A percentile compares a stretch with the other conserved stretches of the same genome.
Evolutionary conservation across 2,329 filamentous ascomycete genomes (phyloP).

Genomic region (Aspergillus sp.): DNA sequence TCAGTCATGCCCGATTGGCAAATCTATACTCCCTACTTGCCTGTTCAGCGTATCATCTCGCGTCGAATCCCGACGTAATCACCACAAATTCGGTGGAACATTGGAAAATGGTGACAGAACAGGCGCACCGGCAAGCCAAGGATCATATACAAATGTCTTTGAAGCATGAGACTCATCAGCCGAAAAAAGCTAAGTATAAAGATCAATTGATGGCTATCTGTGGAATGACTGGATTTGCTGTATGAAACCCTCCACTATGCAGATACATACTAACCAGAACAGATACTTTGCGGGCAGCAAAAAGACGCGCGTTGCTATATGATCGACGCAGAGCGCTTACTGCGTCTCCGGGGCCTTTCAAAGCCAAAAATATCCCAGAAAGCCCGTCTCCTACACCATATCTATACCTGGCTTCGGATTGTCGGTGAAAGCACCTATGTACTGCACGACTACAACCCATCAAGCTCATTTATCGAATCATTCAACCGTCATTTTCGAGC

Average conservation of each 20-base stretch:
- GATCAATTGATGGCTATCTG: slow-evolving; percentile 33
- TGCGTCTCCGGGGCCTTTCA: slow-evolving; percentile 29
- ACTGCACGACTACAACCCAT: slow-evolving; percentile 22
- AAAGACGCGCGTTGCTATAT: slow-evolving; percentile 30
- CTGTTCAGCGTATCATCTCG: slow-evolving; percentile 22
- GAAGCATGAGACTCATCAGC: slow-evolving; percentile 20
- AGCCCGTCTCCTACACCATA: slow-evolving; percentile 33
- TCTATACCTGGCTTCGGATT: slow-evolving; percentile 30
- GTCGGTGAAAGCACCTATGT: slow-evolving; percentile 31
- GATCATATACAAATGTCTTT: slow-evolving; percentile 26
- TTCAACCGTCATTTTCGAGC: slow-evolving; percentile 7
- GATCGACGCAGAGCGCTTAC: slow-evolving; percentile 32
- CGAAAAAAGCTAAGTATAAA: slow-evolving; percentile 33
- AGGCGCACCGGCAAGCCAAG: slow-evolving; percentile 23
- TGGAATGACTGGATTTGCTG: slow-evolving; percentile 27
- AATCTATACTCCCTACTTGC: slow-evolving; percentile 26
- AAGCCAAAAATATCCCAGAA: slow-evolving; percentile 32
- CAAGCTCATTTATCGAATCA: slow-evolving; percentile 15
- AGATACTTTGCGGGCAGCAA: slow-evolving; percentile 24
- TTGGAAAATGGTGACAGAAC: slow-evolving; percentile 20
- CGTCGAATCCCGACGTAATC: slow-evolving; percentile 7
- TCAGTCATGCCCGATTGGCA: slow-evolving; percentile 26
- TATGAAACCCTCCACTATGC: slow-evolving; percentile 10
- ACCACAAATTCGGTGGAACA: slow-evolving; percentile 10
- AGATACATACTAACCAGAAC: slow-evolving; percentile 1